Evolutionary conservation across 2,329 filamentous ascomycete genomes (phyloP).

Genomic region (Penicillium sp.): DNA sequence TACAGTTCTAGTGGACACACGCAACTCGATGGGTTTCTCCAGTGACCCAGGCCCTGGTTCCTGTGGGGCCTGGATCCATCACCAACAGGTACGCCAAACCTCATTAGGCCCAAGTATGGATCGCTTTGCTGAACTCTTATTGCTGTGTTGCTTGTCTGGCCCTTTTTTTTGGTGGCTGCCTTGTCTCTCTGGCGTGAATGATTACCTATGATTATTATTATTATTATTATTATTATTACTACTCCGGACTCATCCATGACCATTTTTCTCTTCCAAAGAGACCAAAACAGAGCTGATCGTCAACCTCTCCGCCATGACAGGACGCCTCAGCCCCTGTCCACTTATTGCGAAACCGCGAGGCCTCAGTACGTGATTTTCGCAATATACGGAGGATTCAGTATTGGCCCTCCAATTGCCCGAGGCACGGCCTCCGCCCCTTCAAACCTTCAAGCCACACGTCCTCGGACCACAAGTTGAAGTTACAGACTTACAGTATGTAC

Average conservation of each 20-base stretch:
- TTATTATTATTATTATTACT: no score
- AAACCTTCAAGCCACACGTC: slow-evolving; percentile 12
- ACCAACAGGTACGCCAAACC: slow-evolving; percentile 12
- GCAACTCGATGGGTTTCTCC: slow-evolving; percentile 7
- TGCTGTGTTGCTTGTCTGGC: background rate
- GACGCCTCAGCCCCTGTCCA: slow-evolving; percentile 13
- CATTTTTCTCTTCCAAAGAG: background rate
- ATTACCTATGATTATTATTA: no score
- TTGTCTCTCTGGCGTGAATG: background rate
- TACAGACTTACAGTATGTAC: no score
- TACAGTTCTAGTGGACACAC: slow-evolving; percentile 1
- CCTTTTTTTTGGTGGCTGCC: slow-evolving; percentile 3
- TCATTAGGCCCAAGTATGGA: background rate
- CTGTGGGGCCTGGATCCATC: slow-evolving; percentile 17
- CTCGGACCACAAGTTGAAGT: background rate
- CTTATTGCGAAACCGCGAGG: slow-evolving; percentile 18
- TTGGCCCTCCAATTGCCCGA: background rate
- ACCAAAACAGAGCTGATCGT: slow-evolving; percentile 8
- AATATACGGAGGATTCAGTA: background rate
- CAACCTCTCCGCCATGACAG: background rate
- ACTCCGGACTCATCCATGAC: slow-evolving; percentile 3
- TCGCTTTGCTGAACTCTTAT: background rate
- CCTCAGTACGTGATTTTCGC: background rate
- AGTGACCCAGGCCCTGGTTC: slow-evolving; percentile 12
- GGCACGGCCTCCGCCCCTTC: background rate